phyloP scores from a whole-genome alignment of 164 flowering plant species.

The Vitis vinifera region ASM3070453v1 NC_081815.1:1466001-1466500 shows the following conservation, averaged over 20 bases:
- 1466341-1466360: background rate
- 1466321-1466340: background rate
- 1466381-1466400: too few species aligned
- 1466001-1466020: too few species aligned
- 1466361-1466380: background rate
- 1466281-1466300: conserved; percentile 30
- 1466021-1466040: too few species aligned
- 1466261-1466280: conserved; percentile 35
- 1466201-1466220: conserved; percentile 15
- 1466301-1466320: background rate
- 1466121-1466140: conserved; percentile 14
- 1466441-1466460: too few species aligned
- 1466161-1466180: conserved; percentile 8
- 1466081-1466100: too few species aligned
- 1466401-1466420: too few species aligned
- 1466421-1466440: too few species aligned
- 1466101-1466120: background rate
- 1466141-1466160: conserved; percentile 4
- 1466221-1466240: conserved; percentile 39
- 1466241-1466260: conserved; percentile 40
- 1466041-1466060: too few species aligned
- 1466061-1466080: too few species aligned
- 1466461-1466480: too few species aligned
- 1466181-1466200: conserved; percentile 16
- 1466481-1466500: too few species aligned